These are phyloP conservation scores for Diaporthe australafricana DNA, from an alignment of 2,329 filamentous ascomycete species.

Conservation along the genomic window DNA sequence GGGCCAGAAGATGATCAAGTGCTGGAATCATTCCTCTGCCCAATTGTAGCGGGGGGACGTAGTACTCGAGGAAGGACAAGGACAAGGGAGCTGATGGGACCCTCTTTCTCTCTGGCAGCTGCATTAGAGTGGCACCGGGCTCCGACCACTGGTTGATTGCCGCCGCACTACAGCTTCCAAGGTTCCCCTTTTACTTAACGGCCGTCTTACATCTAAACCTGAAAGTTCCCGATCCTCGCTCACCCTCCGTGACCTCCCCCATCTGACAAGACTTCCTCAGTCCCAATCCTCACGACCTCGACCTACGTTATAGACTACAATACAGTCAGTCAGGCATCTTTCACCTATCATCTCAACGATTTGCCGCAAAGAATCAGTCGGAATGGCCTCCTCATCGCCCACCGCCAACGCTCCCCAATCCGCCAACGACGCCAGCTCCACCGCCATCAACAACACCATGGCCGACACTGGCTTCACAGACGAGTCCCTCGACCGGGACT, in stretches of 20 bases:
- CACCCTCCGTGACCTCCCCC: slow-evolving; percentile 6
- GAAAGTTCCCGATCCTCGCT: slow-evolving; percentile 10
- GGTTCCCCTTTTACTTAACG: slow-evolving; percentile 27
- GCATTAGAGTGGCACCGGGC: slow-evolving; percentile 26
- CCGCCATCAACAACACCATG: background rate
- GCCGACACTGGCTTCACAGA: slow-evolving; percentile 53
- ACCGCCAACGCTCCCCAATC: slow-evolving; percentile 30
- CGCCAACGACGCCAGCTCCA: slow-evolving; percentile 7
- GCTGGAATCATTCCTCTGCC: slow-evolving; percentile 13
- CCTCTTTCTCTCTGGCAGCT: slow-evolving; percentile 23
- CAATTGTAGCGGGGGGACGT: background rate
- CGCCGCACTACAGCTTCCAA: background rate
- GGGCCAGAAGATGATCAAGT: slow-evolving; percentile 20
- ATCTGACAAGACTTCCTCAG: slow-evolving; percentile 4
- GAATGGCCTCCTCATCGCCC: slow-evolving; percentile 37
- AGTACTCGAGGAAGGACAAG: slow-evolving; percentile 2
- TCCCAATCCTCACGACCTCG: background rate
- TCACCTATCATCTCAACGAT: background rate
- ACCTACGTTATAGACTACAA: background rate
- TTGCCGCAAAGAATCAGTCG: slow-evolving; percentile 22
- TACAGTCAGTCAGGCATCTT: background rate
- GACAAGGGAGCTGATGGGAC: slow-evolving; percentile 15
- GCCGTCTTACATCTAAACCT: slow-evolving; percentile 19
- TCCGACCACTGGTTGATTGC: slow-evolving; percentile 13
- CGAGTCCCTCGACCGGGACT: slow-evolving; percentile 79